These are phyloP conservation scores for Capronia americana DNA, from an alignment of 2,329 filamentous ascomycete genomes.

Conservation along the genomic window DNA sequence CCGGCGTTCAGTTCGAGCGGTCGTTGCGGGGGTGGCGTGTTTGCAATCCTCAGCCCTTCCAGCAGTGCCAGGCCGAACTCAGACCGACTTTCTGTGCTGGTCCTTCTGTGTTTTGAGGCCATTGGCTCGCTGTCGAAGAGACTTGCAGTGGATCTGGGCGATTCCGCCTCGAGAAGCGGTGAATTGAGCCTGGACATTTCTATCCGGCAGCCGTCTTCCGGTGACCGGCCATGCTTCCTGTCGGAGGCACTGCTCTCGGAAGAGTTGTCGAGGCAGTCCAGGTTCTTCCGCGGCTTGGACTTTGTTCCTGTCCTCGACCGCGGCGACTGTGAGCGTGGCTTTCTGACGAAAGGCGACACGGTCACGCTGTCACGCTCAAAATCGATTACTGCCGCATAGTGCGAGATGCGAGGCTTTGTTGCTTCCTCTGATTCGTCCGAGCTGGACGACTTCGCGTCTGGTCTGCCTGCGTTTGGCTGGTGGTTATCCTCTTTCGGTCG, in stretches of 20 bases:
- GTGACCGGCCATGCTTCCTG: constrained; percentile 2
- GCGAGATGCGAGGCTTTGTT: constrained; percentile 11
- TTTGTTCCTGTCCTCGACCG: neutral
- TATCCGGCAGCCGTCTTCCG: neutral
- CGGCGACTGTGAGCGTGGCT: constrained; percentile 17
- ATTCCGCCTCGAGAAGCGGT: constrained; percentile 11
- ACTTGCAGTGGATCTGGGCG: constrained; percentile 1
- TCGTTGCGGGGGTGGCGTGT: constrained; percentile 14
- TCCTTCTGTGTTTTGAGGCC: constrained; percentile 4
- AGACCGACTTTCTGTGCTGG: constrained; percentile 21
- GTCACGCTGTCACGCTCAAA: constrained; percentile 24
- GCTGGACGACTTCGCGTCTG: neutral
- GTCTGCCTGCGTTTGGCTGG: constrained; percentile 15
- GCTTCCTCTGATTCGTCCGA: constrained; percentile 15
- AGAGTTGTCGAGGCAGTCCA: constrained; percentile 10
- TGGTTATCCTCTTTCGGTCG: constrained; percentile 28
- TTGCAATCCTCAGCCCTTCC: constrained; percentile 23
- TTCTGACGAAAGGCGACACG: constrained; percentile 13
- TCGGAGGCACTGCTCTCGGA: constrained; percentile 10
- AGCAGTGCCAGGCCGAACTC: constrained; percentile 28
- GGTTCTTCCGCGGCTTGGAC: neutral
- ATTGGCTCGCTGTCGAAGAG: constrained; percentile 2
- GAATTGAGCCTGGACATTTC: constrained; percentile 12
- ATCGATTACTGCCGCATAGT: constrained; percentile 29
- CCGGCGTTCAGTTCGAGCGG: neutral